These are phyloP conservation scores for Cyamopsis tetragonoloba DNA, from an alignment of 306 rosid genomes.

Conservation along the genomic window DNA sequence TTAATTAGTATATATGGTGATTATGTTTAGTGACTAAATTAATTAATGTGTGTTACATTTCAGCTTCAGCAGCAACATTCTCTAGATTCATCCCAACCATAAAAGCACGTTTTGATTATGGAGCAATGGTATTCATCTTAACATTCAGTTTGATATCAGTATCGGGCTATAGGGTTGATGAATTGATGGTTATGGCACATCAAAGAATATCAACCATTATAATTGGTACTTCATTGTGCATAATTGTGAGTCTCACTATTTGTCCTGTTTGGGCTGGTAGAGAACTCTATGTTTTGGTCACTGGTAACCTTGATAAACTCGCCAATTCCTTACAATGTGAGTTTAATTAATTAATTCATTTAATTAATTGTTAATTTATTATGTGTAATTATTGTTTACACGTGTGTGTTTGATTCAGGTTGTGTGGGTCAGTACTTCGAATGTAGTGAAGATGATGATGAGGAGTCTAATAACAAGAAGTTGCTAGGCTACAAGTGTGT, in stretches of 20 bases:
- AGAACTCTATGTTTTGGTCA: conserved; percentile 53
- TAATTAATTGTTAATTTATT: too few relatives aligned
- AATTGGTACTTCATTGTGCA: conserved; percentile 63
- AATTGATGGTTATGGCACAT: conserved; percentile 47
- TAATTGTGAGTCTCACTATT: conserved; percentile 44
- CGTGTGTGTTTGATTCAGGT: conserved; percentile 39
- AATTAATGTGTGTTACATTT: background rate
- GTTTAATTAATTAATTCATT: too few relatives aligned
- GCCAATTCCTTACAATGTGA: conserved; percentile 66
- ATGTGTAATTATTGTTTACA: background rate
- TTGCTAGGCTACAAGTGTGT: conserved; percentile 65
- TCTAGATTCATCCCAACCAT: conserved; percentile 77
- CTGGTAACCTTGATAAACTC: conserved; percentile 65
- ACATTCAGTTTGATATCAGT: conserved; percentile 77
- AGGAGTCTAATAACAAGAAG: conserved; percentile 33
- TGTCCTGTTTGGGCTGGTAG: conserved; percentile 92
- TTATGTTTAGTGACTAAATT: too few relatives aligned
- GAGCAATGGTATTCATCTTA: conserved; percentile 72
- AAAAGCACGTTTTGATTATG: conserved; percentile 81
- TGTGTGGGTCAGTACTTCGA: conserved; percentile 48
- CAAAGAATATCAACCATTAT: conserved; percentile 59
- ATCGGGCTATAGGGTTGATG: conserved; percentile 58
- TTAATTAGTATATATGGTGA: too few relatives aligned
- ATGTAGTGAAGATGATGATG: conserved; percentile 13
- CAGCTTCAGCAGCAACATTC: conserved; percentile 87